These are phyloP conservation scores for Rubia yunnanensis DNA, from an alignment of 257 asterid genomes.

Conservation along the genomic window DNA sequence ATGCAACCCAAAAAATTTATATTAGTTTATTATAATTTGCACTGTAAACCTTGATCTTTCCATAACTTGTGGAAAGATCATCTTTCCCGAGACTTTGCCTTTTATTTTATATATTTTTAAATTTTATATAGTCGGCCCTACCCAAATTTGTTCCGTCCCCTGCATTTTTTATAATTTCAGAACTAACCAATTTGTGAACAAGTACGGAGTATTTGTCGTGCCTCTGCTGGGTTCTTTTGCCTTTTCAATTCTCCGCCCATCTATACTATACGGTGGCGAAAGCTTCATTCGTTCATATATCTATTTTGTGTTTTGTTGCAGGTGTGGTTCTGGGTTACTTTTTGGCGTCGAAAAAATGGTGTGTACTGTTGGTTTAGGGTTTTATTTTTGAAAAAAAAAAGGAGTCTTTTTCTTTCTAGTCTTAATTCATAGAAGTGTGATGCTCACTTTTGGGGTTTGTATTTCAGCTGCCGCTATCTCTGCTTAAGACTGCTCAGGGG, in stretches of 20 bases:
- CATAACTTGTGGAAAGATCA: too few species aligned
- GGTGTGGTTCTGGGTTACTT: not conserved
- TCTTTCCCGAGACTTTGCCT: too few species aligned
- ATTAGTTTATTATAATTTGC: too few species aligned
- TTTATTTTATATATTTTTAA: too few species aligned
- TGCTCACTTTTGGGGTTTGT: not conserved
- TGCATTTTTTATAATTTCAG: not conserved
- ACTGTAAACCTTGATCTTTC: too few species aligned
- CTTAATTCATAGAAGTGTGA: not conserved
- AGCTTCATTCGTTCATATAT: not conserved
- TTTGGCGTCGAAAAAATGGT: constrained; percentile 7
- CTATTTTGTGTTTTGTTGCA: not conserved
- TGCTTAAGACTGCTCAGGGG: constrained; percentile 93
- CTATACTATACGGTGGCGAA: not conserved
- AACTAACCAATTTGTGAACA: not conserved
- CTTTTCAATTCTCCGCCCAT: not conserved
- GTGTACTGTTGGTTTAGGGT: not conserved
- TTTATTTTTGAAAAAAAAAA: not conserved
- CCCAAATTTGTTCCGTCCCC: not conserved
- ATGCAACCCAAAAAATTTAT: too few species aligned
- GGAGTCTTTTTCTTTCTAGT: not conserved
- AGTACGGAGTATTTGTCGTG: not conserved
- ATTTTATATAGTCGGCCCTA: too few species aligned
- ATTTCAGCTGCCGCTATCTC: constrained; percentile 80
- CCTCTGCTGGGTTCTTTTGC: too few species aligned